Conservation (phyloP, 495 filamentous ascomycete genomes). For the Pyrenula massariospora region DNA sequence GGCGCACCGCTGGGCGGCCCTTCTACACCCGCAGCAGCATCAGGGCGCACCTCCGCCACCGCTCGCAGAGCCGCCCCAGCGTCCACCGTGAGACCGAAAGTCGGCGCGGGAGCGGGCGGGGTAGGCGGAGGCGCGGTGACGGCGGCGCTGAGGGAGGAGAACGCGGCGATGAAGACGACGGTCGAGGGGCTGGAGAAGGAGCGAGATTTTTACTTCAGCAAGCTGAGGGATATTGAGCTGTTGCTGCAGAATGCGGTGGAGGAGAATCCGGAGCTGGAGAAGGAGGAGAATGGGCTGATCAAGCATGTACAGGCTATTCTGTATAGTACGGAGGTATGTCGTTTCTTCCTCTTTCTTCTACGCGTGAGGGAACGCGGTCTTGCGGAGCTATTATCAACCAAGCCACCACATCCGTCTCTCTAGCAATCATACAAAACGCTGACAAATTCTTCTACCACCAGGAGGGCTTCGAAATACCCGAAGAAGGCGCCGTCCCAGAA, state of each 20-base stretch:
- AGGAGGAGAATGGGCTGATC: slow-evolving; percentile 80
- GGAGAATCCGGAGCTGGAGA: slow-evolving; percentile 78
- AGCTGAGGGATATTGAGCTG: slow-evolving; percentile 91
- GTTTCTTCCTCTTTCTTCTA: no score
- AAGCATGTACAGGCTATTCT: slow-evolving; percentile 93
- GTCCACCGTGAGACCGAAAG: slow-evolving; percentile 25
- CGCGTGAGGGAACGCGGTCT: no score
- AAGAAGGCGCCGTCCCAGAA: slow-evolving; percentile 27
- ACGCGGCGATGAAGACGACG: slow-evolving; percentile 70
- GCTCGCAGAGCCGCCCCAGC: slow-evolving; percentile 25
- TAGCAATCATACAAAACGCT: not conserved
- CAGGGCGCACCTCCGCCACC: slow-evolving; percentile 54
- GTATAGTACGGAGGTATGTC: slow-evolving; percentile 82
- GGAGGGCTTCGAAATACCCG: slow-evolving; percentile 79
- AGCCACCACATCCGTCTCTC: not conserved
- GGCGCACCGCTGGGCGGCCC: slow-evolving; percentile 43
- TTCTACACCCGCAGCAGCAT: slow-evolving; percentile 40
- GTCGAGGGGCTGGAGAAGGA: slow-evolving; percentile 84
- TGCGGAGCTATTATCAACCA: not conserved
- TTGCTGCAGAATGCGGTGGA: slow-evolving; percentile 87
- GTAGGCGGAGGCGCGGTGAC: slow-evolving; percentile 41
- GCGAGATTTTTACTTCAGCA: slow-evolving; percentile 97
- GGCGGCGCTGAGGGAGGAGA: slow-evolving; percentile 68
- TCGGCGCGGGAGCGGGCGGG: slow-evolving; percentile 32
- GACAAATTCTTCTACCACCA: no score